These are phyloP conservation scores for Fraxinus baroniana DNA, from an alignment of 305 asterid species.

Conservation along the genomic window DNA sequence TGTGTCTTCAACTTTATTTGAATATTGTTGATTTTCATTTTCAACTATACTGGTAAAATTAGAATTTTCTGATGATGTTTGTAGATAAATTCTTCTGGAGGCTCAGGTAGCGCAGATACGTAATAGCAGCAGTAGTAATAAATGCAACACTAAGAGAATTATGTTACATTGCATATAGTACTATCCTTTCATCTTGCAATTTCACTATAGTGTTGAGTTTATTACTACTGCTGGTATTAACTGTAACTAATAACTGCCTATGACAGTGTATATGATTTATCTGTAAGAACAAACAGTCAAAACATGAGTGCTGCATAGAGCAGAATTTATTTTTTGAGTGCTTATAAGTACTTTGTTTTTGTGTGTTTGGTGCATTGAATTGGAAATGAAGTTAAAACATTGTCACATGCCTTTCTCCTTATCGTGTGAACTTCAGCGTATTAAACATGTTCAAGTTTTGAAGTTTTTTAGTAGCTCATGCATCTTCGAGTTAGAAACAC, in stretches of 20 bases:
- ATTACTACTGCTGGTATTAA: background rate
- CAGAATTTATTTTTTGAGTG: background rate
- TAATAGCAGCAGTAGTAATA: background rate
- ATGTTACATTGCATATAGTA: background rate
- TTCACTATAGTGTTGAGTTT: background rate
- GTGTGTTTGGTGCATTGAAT: background rate
- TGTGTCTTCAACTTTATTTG: background rate
- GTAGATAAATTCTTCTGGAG: background rate
- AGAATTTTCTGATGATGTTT: background rate
- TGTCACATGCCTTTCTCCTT: background rate
- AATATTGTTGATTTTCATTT: background rate
- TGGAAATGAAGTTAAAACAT: background rate
- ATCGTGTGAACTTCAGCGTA: too few relatives aligned
- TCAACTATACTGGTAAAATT: background rate
- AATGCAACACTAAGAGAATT: too few relatives aligned
- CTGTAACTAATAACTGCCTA: background rate
- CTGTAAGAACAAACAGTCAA: background rate
- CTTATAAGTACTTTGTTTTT: background rate
- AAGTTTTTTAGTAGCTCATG: background rate
- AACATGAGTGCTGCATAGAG: background rate
- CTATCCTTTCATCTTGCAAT: background rate
- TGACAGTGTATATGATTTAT: background rate
- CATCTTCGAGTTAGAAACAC: background rate
- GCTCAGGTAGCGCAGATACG: background rate
- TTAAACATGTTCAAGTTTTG: background rate